A percentile compares a stretch with the other conserved stretches of the same genome.
Evolutionary conservation across 169 alveolate species (phyloP).

Genomic region (Babesia bovis): DNA sequence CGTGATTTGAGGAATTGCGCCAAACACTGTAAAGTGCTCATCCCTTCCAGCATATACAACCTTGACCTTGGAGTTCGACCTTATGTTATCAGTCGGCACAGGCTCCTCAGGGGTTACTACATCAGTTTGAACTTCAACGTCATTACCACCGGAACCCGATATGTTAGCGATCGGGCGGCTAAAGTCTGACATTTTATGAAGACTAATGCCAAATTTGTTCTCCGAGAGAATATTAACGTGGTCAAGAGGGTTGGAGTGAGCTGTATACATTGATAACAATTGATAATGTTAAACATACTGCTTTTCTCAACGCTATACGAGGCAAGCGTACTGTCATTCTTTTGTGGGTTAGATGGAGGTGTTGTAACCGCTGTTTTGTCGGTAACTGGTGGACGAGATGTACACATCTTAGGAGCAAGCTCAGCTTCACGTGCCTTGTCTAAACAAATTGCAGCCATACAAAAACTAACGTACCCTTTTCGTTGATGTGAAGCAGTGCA

Average conservation of each 20-base stretch:
- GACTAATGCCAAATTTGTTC: constrained; percentile 17
- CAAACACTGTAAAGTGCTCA: neutral
- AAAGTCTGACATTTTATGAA: constrained; percentile 61
- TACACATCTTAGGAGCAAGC: constrained; percentile 56
- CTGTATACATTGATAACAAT: neutral
- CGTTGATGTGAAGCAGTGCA: constrained; percentile 53
- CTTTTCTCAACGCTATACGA: neutral
- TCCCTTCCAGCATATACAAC: constrained; percentile 22
- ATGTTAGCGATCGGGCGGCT: neutral
- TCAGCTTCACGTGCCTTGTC: constrained; percentile 55
- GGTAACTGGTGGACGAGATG: constrained; percentile 4
- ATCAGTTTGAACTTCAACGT: constrained; percentile 63
- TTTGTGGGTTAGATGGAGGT: neutral
- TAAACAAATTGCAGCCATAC: neutral
- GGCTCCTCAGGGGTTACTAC: neutral
- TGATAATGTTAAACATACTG: neutral
- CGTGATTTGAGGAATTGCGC: neutral
- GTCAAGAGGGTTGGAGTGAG: constrained; percentile 23
- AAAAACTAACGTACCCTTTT: constrained; percentile 27
- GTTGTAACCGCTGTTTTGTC: neutral
- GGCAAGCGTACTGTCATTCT: neutral
- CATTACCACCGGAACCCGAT: neutral
- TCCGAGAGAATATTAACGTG: constrained; percentile 36
- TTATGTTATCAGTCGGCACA: neutral
- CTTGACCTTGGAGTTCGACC: constrained; percentile 2